Evolutionary conservation across 2,329 filamentous ascomycete genomes (phyloP).

Genomic region (Penicillium decumbens): DNA sequence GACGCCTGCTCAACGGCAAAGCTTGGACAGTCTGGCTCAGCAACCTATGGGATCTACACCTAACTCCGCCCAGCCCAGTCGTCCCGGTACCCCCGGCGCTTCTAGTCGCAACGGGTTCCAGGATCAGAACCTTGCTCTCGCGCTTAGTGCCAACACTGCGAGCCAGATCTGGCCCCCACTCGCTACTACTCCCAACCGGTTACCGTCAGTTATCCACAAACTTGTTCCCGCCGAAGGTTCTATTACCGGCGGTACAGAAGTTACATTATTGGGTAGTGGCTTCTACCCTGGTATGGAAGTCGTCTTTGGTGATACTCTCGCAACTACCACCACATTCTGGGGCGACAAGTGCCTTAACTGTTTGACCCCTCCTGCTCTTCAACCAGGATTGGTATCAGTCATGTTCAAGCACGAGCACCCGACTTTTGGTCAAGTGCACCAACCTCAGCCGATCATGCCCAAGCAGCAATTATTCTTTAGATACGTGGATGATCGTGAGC

Average conservation of each 20-base stretch:
- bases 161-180: conserved; percentile 53
- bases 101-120: conserved; percentile 44
- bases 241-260: conserved; percentile 77
- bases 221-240: conserved; percentile 79
- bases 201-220: conserved; percentile 67
- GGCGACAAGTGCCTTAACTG: conserved; percentile 75
- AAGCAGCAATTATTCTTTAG: conserved; percentile 59
- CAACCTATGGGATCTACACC: conserved; percentile 67
- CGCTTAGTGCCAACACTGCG: conserved; percentile 43
- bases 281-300: conserved; percentile 78
- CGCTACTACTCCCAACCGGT: conserved; percentile 48
- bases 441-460: conserved; percentile 41
- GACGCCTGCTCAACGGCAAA: conserved; percentile 54
- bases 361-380: conserved; percentile 65
- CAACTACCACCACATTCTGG: conserved; percentile 74
- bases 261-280: conserved; percentile 74
- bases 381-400: conserved; percentile 65
- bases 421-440: conserved; percentile 46
- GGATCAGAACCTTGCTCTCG: conserved; percentile 29
- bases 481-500: conserved; percentile 55
- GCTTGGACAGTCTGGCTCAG: conserved; percentile 61
- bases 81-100: conserved; percentile 65
- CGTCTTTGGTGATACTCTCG: conserved; percentile 69
- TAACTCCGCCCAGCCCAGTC: conserved; percentile 67
- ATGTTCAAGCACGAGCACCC: conserved; percentile 58